Evolutionary conservation across 1,139 yeast genomes (phyloP).

Genomic region (Protomyces pachydermus): DNA sequence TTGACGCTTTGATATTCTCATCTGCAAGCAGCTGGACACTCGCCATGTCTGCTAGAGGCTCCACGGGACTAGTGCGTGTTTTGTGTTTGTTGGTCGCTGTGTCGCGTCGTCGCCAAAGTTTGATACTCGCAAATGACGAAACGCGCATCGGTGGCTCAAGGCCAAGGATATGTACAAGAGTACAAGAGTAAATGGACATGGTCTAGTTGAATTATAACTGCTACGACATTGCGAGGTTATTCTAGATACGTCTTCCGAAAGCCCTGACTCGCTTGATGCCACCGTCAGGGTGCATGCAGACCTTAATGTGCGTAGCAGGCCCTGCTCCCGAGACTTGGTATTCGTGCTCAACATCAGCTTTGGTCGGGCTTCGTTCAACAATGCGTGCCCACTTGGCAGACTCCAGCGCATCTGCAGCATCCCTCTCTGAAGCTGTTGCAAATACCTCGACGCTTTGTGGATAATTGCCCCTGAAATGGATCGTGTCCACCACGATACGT

Average conservation of each 20-base stretch:
- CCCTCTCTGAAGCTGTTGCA: slow-evolving; percentile 40
- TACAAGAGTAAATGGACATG: too few species aligned
- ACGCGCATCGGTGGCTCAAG: too few species aligned
- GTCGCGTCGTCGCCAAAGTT: too few species aligned
- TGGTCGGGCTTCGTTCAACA: slow-evolving; percentile 44
- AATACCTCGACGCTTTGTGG: slow-evolving; percentile 61
- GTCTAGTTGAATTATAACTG: too few species aligned
- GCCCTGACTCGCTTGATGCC: slow-evolving; percentile 88
- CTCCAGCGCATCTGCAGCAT: slow-evolving; percentile 38
- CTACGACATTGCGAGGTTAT: not conserved
- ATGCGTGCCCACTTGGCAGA: slow-evolving; percentile 50
- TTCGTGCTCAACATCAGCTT: slow-evolving; percentile 72
- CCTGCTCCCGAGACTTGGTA: slow-evolving; percentile 41
- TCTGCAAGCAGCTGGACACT: not conserved
- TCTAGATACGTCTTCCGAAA: slow-evolving; percentile 49
- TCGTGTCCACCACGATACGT: slow-evolving; percentile 74
- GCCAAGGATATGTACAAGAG: too few species aligned
- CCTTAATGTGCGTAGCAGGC: slow-evolving; percentile 57
- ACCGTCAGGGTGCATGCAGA: slow-evolving; percentile 90
- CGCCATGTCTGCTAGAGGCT: not conserved
- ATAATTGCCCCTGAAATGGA: slow-evolving; percentile 87
- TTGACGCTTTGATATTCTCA: not conserved
- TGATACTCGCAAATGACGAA: too few species aligned
- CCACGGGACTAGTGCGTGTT: too few species aligned
- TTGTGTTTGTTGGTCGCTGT: too few species aligned